Base-by-base conservation (phyloP, 1,139 yeast genomes). In the Trichomonascaceae sp. region DNA sequence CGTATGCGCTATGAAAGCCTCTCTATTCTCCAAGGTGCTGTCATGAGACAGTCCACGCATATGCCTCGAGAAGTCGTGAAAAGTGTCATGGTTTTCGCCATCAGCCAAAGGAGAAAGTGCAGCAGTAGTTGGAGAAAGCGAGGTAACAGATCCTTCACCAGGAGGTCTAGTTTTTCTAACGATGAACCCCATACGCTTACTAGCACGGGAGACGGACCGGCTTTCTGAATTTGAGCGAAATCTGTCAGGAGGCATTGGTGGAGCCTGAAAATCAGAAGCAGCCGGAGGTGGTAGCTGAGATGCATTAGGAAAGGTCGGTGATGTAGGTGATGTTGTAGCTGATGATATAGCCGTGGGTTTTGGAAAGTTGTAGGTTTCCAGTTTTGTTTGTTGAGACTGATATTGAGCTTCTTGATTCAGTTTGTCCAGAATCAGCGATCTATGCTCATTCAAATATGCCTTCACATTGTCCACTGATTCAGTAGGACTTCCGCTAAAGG, bases 191-290 rank as follows among this genome's bases (percentile, higher is more conserved):
- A 64, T 66, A 5, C 70, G 57, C 45, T 66, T 66, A 7, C 68
- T 66, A 0, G 89, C 85, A 52, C 83, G 78, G 1, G 83, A 73
- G 17, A 74, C 67, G 7, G 74, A 68, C 54, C 75, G 74, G 18
- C 82, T 76, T 55, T 81, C 86, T n/a, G 84, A 79, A 17, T 81
- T 75, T 55, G 84, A 80, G 59, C 84, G 75, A 7, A 82, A 71
- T 56, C 87, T 70, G 55, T 75, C 79, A 5, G 57, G 57, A 10
- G 50, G 49, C 4, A 22, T 15, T 9, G 47, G 45, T 10, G 46
- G 46, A 27, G 32, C 32, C 46, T 24, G 51, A 24, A 22, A 12
- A 7, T 22, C 44, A 22, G 49, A 19, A 18, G 49, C 43, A n/a
- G n/a, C n/a, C n/a, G 55, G 57, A 45, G 55, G 59, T 20, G 46